Conservation (phyloP, 768 basidiomycete genomes). For the Calocybe gangraenosa region DNA sequence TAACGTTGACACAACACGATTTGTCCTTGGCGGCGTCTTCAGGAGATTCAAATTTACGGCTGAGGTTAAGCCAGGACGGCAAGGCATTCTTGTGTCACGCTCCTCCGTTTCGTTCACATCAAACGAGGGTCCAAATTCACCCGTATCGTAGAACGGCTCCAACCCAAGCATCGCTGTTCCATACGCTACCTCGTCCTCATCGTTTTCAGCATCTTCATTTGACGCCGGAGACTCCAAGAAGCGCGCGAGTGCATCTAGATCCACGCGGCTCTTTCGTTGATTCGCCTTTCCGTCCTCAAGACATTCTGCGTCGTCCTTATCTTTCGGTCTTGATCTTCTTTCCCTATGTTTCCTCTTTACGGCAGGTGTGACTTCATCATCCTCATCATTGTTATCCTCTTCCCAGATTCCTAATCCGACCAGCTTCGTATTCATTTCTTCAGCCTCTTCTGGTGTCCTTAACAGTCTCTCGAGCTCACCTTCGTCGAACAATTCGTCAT, state of each 20-base stretch:
- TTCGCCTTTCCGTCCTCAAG: background rate
- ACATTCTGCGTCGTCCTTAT: background rate
- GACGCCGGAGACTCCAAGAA: constrained; percentile 39
- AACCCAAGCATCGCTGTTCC: constrained; percentile 13
- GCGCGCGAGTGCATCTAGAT: constrained; percentile 53
- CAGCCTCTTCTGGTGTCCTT: constrained; percentile 48
- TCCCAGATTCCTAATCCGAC: constrained; percentile 29
- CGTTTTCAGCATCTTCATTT: constrained; percentile 13
- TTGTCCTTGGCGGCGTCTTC: background rate
- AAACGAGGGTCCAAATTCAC: constrained; percentile 1
- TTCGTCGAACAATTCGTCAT: constrained; percentile 69
- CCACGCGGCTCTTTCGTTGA: constrained; percentile 35
- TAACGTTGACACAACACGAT: background rate
- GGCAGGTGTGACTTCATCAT: constrained; percentile 8
- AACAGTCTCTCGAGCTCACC: constrained; percentile 65
- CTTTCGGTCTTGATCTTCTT: constrained; percentile 7
- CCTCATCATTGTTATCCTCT: constrained; percentile 18
- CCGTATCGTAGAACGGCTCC: constrained; percentile 9
- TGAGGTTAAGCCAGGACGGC: background rate
- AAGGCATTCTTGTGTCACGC: background rate
- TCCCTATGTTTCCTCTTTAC: constrained; percentile 8
- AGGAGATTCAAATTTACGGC: background rate
- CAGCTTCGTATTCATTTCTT: constrained; percentile 36
- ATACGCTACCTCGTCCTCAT: constrained; percentile 6
- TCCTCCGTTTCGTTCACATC: constrained; percentile 16